Conservation (phyloP, 768 basidiomycete genomes). For the Pleurotus djamor region DNA sequence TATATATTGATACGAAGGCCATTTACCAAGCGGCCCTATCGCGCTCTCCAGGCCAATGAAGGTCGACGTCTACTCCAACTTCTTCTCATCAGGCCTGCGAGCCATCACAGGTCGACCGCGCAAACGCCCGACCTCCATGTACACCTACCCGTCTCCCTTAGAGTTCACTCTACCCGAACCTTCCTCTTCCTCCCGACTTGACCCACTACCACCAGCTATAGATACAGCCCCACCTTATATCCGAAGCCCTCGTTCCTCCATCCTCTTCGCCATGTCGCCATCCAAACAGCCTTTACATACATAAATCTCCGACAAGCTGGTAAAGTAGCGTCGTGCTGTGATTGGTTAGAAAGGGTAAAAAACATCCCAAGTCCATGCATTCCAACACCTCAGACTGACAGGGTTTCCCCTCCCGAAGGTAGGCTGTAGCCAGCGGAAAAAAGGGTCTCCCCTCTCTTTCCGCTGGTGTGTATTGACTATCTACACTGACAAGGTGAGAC, state of each 20-base stretch:
- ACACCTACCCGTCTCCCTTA: not conserved
- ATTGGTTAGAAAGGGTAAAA: no score
- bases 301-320: no score
- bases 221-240: slow-evolving; percentile 5
- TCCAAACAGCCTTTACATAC: no score
- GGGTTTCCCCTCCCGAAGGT: no score
- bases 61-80: slow-evolving; percentile 4
- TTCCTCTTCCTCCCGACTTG: not conserved
- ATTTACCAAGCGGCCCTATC: not conserved
- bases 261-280: slow-evolving; percentile 2
- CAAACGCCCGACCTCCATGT: slow-evolving; percentile 5
- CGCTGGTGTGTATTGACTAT: no score
- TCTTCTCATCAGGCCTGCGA: slow-evolving; percentile 6
- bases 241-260: not conserved
- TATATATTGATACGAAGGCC: not conserved
- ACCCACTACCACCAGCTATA: not conserved
- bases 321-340: no score
- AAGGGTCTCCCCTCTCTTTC: no score
- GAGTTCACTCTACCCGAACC: not conserved
- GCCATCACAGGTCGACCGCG: slow-evolving; percentile 1
- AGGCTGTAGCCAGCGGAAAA: no score
- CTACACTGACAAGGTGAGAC: no score
- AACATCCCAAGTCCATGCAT: no score
- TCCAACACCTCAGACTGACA: no score
- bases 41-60: not conserved